These are phyloP conservation scores for Agrocybe praecox DNA, from an alignment of 768 basidiomycete genomes.

Conservation along the genomic window DNA sequence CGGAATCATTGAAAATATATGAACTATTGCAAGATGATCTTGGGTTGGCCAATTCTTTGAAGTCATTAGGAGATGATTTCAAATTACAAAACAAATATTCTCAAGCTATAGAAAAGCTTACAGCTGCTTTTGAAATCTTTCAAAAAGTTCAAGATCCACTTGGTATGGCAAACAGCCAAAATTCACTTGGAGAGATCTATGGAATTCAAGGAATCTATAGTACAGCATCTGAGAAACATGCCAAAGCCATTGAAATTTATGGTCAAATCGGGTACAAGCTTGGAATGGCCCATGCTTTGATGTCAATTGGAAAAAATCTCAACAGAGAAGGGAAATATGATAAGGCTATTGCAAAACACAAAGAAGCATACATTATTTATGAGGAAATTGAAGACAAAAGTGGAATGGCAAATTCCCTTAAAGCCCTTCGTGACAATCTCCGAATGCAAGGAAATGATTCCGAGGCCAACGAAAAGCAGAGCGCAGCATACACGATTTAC, in stretches of 20 bases:
- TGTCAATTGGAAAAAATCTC: background rate
- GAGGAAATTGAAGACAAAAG: background rate
- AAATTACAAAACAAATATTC: background rate
- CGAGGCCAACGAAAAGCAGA: background rate
- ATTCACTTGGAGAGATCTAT: background rate
- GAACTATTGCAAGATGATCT: background rate
- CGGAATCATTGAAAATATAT: background rate
- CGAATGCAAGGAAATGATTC: background rate
- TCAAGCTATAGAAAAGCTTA: background rate
- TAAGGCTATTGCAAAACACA: background rate
- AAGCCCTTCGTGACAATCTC: background rate
- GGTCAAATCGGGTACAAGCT: background rate
- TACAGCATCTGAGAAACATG: background rate
- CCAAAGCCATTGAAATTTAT: background rate
- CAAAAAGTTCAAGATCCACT: background rate
- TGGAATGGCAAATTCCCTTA: background rate
- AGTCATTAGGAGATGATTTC: background rate
- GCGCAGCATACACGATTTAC: background rate
- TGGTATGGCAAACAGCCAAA: background rate
- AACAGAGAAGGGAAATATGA: background rate
- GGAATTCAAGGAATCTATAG: background rate
- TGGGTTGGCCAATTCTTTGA: background rate
- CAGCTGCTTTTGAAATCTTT: background rate
- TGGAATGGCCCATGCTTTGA: background rate
- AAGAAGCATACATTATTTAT: background rate